These are phyloP conservation scores for Solanum phureja DNA, from an alignment of 257 asterid genomes.

Conservation along the genomic window DNA sequence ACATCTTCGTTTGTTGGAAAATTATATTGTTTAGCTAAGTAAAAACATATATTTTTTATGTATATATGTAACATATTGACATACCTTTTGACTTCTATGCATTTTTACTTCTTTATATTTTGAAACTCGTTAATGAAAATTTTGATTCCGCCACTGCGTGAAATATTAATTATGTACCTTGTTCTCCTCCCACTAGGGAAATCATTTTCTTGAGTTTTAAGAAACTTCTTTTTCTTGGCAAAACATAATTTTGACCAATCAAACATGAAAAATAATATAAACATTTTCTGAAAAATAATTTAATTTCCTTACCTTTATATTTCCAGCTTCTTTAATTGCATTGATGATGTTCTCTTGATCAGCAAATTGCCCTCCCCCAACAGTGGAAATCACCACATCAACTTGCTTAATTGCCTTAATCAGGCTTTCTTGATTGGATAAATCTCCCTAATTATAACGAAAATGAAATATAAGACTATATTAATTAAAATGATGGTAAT, in stretches of 20 bases:
- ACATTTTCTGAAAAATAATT: no score
- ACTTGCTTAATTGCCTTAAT: constrained; percentile 24
- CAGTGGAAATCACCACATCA: constrained; percentile 28
- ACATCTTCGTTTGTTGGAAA: neutral
- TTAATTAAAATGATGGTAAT: neutral
- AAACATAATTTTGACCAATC: no score
- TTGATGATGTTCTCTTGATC: constrained; percentile 18
- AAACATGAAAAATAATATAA: no score
- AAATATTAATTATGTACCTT: neutral
- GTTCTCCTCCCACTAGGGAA: neutral
- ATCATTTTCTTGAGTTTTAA: neutral
- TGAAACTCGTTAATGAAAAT: no score
- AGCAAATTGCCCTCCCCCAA: neutral
- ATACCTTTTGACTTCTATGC: neutral
- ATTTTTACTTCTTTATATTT: no score
- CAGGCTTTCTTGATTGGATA: neutral
- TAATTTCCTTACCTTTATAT: constrained; percentile 11
- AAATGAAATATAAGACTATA: no score
- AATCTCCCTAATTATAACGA: no score
- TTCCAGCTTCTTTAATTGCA: constrained; percentile 30
- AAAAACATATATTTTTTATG: neutral
- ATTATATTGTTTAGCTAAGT: no score
- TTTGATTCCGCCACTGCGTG: rapidly evolving
- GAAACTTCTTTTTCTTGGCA: no score
- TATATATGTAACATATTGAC: neutral